Base-by-base conservation (phyloP, 148 eudicot genomes). In the Rhododendron kiyosumense region DNA sequence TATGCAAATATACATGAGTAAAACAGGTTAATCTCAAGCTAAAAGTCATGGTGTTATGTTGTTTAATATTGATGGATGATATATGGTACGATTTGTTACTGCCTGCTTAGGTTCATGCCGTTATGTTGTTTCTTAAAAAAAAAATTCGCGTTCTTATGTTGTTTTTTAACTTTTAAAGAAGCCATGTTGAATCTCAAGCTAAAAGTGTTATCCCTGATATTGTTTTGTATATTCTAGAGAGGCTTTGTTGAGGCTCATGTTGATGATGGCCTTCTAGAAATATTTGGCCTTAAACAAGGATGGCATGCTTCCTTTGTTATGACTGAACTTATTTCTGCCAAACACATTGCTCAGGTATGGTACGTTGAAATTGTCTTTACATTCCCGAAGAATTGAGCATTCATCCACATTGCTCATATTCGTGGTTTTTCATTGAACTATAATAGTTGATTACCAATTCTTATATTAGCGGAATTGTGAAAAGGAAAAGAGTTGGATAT, bases 301-400 rank as follows among this genome's bases (percentile, higher is more conserved):
- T 96, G 99, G 99, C 99, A 96, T 89, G 99, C 99, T 76, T 96
- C 99, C 36, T 94, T 96, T 77, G 99, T 96, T 83, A 91, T 96
- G 96, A 95, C 89, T 30, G 99, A 96, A 89, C 92, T 96, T 20
- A 94, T 95, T 84, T 90, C 98, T 36, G 99, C 99, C 86, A 96
- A 94, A 90, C 99, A 96, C 89, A 94, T 96, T 34, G 98, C 97
- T 10, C 98, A 96, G 98, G 99, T 96, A 90, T 11, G 24, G 51
- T 18, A 32, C 45, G 14, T 26, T 12, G 38, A n/a, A 65, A 65
- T n/a, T 65, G 30, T 65, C 59, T 65, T 65, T 65, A 65, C 26
- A 61, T 24, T 61, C 69, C 69, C 7, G 11, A 61, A 61, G 26
- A 24, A 63, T 24, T 22, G 71, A n/a, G 71, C 30, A 63, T 8